A percentile compares a stretch with the other conserved stretches of the same genome.
phyloP scores from a whole-genome alignment of 257 asterid genomes.

The Solanum corneliomulleri region DNA sequence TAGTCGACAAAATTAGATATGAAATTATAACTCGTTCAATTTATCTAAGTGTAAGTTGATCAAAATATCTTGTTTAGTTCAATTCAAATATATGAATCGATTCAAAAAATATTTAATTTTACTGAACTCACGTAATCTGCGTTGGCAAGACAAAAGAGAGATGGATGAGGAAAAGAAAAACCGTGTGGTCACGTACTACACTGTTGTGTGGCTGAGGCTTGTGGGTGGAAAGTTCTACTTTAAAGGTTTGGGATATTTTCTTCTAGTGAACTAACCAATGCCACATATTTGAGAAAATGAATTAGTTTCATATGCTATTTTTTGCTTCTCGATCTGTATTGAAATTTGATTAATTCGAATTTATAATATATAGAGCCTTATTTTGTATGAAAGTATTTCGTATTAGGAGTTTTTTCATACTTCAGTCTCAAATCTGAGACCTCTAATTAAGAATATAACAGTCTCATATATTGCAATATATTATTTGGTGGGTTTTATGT shows the following conservation, averaged over 20 bases:
- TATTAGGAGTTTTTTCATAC: too few relatives aligned
- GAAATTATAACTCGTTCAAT: not conserved
- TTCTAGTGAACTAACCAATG: not conserved
- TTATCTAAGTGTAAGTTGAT: not conserved
- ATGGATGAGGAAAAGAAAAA: not conserved
- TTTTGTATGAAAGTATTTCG: too few relatives aligned
- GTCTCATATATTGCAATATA: too few relatives aligned
- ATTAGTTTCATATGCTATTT: too few relatives aligned
- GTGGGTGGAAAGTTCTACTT: not conserved
- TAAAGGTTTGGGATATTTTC: not conserved
- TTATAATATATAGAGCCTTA: fast-evolving
- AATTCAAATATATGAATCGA: too few relatives aligned
- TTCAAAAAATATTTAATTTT: fast-evolving
- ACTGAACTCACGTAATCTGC: fast-evolving
- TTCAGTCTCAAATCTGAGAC: too few relatives aligned
- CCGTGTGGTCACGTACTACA: not conserved
- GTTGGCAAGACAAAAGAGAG: not conserved
- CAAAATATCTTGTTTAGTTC: fast-evolving
- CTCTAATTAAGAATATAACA: fast-evolving
- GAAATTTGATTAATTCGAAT: too few relatives aligned
- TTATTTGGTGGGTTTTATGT: not conserved
- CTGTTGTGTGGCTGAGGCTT: not conserved
- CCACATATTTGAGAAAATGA: not conserved
- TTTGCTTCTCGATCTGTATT: too few relatives aligned
- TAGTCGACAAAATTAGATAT: not conserved